These are phyloP conservation scores for Amniculicola lignicola DNA, from an alignment of 495 filamentous ascomycete species.

Conservation along the genomic window DNA sequence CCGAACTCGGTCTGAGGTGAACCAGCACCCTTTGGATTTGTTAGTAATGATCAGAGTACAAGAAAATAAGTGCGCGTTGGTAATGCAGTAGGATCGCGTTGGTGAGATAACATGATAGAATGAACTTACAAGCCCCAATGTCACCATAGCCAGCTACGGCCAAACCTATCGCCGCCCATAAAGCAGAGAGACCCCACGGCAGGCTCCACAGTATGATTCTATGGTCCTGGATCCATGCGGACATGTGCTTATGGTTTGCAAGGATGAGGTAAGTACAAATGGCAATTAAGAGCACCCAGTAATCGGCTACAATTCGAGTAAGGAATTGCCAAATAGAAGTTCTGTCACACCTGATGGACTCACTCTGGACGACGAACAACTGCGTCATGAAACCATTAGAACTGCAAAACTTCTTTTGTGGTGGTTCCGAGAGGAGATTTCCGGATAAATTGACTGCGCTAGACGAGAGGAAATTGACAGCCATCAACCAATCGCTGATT, in stretches of 20 bases:
- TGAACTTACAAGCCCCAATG: conserved; percentile 43
- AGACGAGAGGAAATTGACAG: conserved; percentile 44
- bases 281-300: conserved; percentile 48
- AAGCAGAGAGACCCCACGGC: conserved; percentile 42
- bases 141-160: conserved; percentile 44
- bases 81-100: no score
- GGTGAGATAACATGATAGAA: no score
- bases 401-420: conserved; percentile 42
- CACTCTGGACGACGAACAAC: conserved; percentile 48
- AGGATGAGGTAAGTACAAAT: conserved; percentile 46
- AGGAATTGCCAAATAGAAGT: background rate
- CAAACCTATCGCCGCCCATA: conserved; percentile 43
- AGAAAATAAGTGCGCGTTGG: background rate
- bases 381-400: conserved; percentile 50
- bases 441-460: conserved; percentile 42
- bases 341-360: conserved; percentile 1
- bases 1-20: conserved; percentile 43
- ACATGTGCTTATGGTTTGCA: conserved; percentile 41
- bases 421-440: conserved; percentile 37
- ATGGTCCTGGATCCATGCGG: conserved; percentile 44
- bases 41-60: background rate
- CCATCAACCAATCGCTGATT: conserved; percentile 46
- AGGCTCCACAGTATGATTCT: conserved; percentile 39
- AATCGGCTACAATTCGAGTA: conserved; percentile 38
- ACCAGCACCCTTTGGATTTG: conserved; percentile 44